Evolutionary conservation across 1,139 yeast species (phyloP).

Genomic region (Debaryomycetaceae sp.): DNA sequence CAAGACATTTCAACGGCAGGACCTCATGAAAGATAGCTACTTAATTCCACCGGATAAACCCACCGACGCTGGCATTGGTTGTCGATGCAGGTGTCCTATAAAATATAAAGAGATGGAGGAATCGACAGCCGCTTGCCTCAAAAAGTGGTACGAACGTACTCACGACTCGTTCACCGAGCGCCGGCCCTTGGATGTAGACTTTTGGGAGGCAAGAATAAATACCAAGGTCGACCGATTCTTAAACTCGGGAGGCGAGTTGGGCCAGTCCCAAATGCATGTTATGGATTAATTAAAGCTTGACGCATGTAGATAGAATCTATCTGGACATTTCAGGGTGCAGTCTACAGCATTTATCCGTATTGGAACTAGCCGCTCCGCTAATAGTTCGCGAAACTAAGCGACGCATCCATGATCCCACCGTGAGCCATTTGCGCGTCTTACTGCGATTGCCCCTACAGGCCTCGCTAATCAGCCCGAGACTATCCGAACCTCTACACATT

Average conservation of each 20-base stretch:
- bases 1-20: conserved; percentile 10
- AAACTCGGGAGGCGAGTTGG: conserved; percentile 26
- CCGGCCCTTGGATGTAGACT: conserved; percentile 29
- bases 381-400: too few relatives aligned
- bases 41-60: conserved; percentile 44
- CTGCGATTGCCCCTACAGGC: too few relatives aligned
- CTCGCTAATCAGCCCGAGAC: too few relatives aligned
- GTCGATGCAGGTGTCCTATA: conserved; percentile 79
- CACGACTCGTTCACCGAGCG: conserved; percentile 28
- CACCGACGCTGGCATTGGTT: conserved; percentile 66
- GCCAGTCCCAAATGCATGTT: conserved; percentile 5
- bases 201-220: conserved; percentile 30
- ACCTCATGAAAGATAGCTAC: conserved; percentile 22
- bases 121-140: conserved; percentile 50
- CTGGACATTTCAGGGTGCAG: too few relatives aligned
- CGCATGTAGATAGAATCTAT: too few relatives aligned
- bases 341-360: too few relatives aligned
- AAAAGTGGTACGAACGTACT: conserved; percentile 50
- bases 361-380: too few relatives aligned
- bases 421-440: too few relatives aligned
- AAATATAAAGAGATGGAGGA: conserved; percentile 51
- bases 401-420: too few relatives aligned
- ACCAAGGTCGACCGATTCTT: conserved; percentile 21
- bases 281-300: background rate
- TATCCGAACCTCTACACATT: background rate